Base-by-base conservation (phyloP, 495 filamentous ascomycete genomes). In the Tuber indicum region DNA sequence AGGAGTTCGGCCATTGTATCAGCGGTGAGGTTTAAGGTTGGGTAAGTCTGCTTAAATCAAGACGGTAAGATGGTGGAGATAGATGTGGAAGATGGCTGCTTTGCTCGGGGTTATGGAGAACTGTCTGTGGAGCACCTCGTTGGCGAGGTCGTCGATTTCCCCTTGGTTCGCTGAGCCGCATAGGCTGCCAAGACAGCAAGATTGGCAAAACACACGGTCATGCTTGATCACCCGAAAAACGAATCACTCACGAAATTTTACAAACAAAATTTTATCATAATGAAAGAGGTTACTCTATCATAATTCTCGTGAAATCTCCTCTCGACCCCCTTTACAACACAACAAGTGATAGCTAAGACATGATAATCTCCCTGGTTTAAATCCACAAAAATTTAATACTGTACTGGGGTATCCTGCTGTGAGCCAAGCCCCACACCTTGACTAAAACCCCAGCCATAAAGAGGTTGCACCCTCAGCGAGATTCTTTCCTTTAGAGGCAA, bases 1-100 rank as follows among this genome's bases (percentile, higher is more conserved):
- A 83, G 75, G 72, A 83, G 81, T 77, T 82, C 78, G 19, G 81
- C 81, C 81, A 83, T 82, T 75, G 70, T 77, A 32, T 52, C 62
- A 23, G 32, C 21, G n/a, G 10, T 42, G 42, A 39, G 16, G 77
- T 49, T 71, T 42, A 3, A 62, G 75, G 3, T 49, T 73, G 32
- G 72, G 71, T 72, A n/a, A 23, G 42, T 32, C 45, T 43, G 71
- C 42, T 76, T 42, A 26, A 17, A 16, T 75, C 7, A 41, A 46
- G 39, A 46, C 16, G 74, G n/a, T 39, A 41, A 45, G 52, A 39
- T 47, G 19, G 26, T 1, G 14, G n/a, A 14, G 52, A 52, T n/a
- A 52, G 52, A 26, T 14, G 49, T 26, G 49, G 49, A 26, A 32
- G 52, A 62, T n/a, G 52, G 10, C 2, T 62, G n/a, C 52, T 62